A percentile compares a stretch with the other conserved stretches of the same genome.
phyloP scores from a whole-genome alignment of 495 filamentous ascomycete species.

The Penicillium waksmanii region DNA sequence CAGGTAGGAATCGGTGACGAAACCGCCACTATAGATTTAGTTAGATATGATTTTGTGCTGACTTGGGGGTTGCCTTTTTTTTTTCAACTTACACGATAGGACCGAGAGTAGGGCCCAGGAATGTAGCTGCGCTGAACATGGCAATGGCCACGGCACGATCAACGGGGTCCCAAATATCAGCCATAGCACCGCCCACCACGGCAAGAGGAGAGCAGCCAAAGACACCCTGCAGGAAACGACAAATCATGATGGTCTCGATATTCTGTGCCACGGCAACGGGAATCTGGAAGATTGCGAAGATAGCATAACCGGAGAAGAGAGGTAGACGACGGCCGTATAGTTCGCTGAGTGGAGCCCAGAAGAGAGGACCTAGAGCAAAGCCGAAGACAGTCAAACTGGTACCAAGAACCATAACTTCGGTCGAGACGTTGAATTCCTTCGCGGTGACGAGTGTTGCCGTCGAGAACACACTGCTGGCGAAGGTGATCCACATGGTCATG shows the following conservation, averaged over 20 bases:
- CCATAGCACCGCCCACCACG: slow-evolving; percentile 61
- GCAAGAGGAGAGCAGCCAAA: slow-evolving; percentile 68
- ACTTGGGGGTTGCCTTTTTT: not conserved
- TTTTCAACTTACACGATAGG: slow-evolving; percentile 32
- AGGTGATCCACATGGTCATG: slow-evolving; percentile 64
- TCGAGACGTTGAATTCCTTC: slow-evolving; percentile 53
- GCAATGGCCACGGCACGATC: slow-evolving; percentile 64
- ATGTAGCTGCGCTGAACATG: slow-evolving; percentile 56
- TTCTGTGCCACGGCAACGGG: slow-evolving; percentile 64
- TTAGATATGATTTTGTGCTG: slow-evolving; percentile 11
- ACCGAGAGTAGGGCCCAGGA: slow-evolving; percentile 59
- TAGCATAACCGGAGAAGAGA: slow-evolving; percentile 56
- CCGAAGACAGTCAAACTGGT: slow-evolving; percentile 62
- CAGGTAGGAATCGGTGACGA: slow-evolving; percentile 57
- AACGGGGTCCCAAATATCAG: slow-evolving; percentile 64
- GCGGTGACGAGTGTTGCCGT: slow-evolving; percentile 54
- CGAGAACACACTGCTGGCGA: slow-evolving; percentile 62
- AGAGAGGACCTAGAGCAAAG: slow-evolving; percentile 55
- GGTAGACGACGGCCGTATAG: slow-evolving; percentile 60
- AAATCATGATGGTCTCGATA: slow-evolving; percentile 59
- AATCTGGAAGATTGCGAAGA: slow-evolving; percentile 66
- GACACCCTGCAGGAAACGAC: slow-evolving; percentile 62
- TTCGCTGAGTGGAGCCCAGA: slow-evolving; percentile 62
- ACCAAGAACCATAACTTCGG: slow-evolving; percentile 59
- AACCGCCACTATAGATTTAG: slow-evolving; percentile 51